A percentile compares a stretch with the other conserved stretches of the same genome.
These are phyloP conservation scores for Berberis thunbergii DNA, from an alignment of 164 flowering plant genomes.

Conservation along the genomic window DNA sequence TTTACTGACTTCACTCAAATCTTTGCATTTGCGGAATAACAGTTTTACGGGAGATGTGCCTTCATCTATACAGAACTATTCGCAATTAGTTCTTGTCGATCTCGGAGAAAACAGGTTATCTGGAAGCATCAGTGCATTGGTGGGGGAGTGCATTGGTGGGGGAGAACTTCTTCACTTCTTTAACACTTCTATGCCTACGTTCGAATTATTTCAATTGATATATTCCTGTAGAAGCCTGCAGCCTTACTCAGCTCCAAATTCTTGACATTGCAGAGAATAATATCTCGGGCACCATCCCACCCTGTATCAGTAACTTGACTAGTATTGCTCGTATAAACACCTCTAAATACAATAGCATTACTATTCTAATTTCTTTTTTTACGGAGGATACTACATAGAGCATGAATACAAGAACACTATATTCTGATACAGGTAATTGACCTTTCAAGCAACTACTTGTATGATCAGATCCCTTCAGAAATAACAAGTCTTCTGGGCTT, in stretches of 20 bases:
- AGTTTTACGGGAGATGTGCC: conserved; percentile 1
- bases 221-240: not conserved
- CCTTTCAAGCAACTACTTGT: not conserved
- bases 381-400: not conserved
- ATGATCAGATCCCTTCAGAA: not conserved
- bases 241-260: not conserved
- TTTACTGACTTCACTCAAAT: not conserved
- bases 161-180: not conserved
- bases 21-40: not conserved
- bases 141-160: not conserved
- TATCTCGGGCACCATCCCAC: not conserved
- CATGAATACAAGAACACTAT: not conserved
- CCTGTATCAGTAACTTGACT: not conserved
- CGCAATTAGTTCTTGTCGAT: not conserved
- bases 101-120: not conserved
- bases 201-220: not conserved
- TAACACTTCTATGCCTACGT: not conserved
- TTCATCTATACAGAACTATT: conserved; percentile 3
- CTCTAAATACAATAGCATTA: not conserved
- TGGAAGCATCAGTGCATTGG: not conserved
- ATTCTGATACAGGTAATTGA: not conserved
- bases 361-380: not conserved
- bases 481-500: not conserved
- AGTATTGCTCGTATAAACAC: not conserved
- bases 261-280: not conserved